Conservation (phyloP, 345 rosid species). For the Passiflora organensis region DNA sequence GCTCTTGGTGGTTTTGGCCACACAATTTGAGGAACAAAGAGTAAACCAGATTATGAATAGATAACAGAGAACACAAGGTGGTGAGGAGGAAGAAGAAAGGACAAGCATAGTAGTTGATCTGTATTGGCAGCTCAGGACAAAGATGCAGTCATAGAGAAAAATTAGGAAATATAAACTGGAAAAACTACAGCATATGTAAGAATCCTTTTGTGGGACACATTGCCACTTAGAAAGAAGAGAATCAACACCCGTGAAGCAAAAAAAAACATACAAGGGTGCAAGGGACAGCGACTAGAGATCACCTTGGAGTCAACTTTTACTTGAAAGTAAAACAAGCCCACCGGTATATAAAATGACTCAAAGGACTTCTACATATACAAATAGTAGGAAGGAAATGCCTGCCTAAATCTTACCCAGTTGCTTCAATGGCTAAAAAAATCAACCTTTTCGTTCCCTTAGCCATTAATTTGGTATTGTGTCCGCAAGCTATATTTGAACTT, state of each 20-base stretch:
- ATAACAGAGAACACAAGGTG: conserved; percentile 24
- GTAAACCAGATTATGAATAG: conserved; percentile 24
- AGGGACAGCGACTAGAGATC: neutral
- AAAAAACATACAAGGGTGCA: neutral
- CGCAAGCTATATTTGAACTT: no score
- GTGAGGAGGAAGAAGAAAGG: conserved; percentile 15
- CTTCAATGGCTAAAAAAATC: neutral
- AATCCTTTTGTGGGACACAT: conserved; percentile 18
- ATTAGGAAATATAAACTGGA: no score
- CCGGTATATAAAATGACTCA: no score
- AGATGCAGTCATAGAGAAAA: conserved; percentile 12
- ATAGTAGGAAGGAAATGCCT: no score
- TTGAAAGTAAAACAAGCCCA: no score
- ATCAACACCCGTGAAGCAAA: conserved; percentile 44
- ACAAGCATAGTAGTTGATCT: conserved; percentile 31
- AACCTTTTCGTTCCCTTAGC: no score
- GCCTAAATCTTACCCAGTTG: no score
- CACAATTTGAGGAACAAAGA: conserved; percentile 10
- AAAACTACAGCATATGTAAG: neutral
- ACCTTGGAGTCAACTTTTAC: neutral
- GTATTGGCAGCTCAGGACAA: conserved; percentile 27
- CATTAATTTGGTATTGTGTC: no score
- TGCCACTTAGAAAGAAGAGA: conserved; percentile 9
- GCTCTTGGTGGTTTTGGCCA: conserved; percentile 15
- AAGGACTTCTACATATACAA: no score